Evolutionary conservation across 2,329 filamentous ascomycete species (phyloP).

Genomic region (Diplocarpon rosae): DNA sequence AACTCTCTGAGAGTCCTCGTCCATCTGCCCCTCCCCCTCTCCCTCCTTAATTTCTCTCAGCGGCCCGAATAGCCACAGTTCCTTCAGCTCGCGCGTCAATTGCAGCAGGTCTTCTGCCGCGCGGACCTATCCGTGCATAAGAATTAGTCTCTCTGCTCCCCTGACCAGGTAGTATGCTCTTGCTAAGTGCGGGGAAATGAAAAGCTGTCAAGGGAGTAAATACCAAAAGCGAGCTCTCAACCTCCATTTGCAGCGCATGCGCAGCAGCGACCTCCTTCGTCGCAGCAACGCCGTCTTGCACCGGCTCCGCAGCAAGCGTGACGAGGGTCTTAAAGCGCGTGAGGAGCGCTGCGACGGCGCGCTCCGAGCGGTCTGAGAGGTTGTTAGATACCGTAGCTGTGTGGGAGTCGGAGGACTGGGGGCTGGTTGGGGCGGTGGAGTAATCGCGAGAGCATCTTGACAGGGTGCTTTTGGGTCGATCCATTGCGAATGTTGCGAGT

Average conservation of each 20-base stretch:
- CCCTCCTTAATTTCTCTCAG: slow-evolving; percentile 34
- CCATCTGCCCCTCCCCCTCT: slow-evolving; percentile 30
- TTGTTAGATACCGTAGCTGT: slow-evolving; percentile 7
- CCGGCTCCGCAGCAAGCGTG: slow-evolving; percentile 16
- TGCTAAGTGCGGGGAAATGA: too few species aligned
- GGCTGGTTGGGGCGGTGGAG: too few species aligned
- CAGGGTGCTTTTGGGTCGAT: too few species aligned
- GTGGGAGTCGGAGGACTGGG: neutral
- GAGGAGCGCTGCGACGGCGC: slow-evolving; percentile 35
- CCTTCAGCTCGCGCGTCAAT: slow-evolving; percentile 38
- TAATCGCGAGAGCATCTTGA: too few species aligned
- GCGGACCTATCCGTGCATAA: slow-evolving; percentile 16
- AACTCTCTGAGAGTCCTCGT: slow-evolving; percentile 28
- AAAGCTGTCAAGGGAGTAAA: neutral
- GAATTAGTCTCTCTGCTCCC: too few species aligned
- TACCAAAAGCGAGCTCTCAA: slow-evolving; percentile 26
- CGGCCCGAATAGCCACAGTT: slow-evolving; percentile 39
- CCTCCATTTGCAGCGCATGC: slow-evolving; percentile 25
- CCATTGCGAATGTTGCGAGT: too few species aligned
- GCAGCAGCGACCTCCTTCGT: slow-evolving; percentile 23
- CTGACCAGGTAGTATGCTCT: neutral
- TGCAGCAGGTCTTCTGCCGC: slow-evolving; percentile 33
- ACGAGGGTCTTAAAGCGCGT: slow-evolving; percentile 35
- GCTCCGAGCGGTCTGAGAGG: slow-evolving; percentile 35
- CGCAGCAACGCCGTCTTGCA: slow-evolving; percentile 20